These are phyloP conservation scores for Coniochaeta sp. DNA, from an alignment of 2,329 filamentous ascomycete genomes.

Conservation along the genomic window DNA sequence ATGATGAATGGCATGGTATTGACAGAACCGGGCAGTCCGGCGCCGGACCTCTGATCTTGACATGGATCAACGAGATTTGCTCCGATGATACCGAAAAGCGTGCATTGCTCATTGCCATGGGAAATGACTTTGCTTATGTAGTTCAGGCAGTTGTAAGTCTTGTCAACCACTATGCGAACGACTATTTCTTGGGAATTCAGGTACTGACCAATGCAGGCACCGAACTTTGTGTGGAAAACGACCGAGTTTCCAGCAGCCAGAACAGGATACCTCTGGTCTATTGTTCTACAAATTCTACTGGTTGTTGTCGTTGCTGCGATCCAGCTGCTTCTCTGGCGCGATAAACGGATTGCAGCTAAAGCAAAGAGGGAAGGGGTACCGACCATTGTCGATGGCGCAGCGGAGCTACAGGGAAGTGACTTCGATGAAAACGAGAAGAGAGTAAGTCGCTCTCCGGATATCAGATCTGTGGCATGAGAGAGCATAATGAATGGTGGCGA, in stretches of 20 bases:
- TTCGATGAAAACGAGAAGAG: neutral
- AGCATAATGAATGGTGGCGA: neutral
- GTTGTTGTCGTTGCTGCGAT: conserved; percentile 18
- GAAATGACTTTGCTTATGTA: conserved; percentile 24
- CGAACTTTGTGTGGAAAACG: conserved; percentile 34
- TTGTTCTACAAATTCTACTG: conserved; percentile 24
- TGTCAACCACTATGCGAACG: neutral
- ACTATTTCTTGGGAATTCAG: neutral
- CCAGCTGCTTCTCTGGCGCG: conserved; percentile 21
- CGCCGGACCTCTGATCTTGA: conserved; percentile 16
- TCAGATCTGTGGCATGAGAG: neutral
- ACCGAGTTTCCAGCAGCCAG: conserved; percentile 26
- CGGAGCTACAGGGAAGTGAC: neutral
- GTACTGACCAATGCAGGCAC: conserved; percentile 13
- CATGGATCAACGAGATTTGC: conserved; percentile 26
- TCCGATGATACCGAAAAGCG: conserved; percentile 20
- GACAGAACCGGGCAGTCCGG: neutral
- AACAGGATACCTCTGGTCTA: conserved; percentile 27
- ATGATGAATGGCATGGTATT: conserved; percentile 4
- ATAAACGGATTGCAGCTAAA: conserved; percentile 9
- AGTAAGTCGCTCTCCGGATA: neutral
- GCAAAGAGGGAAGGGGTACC: neutral
- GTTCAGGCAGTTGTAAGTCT: conserved; percentile 16
- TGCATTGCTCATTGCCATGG: conserved; percentile 20
- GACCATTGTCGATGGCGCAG: neutral